phyloP scores from a whole-genome alignment of 805 yeast species.

The Monosporozyma siamensis region DNA sequence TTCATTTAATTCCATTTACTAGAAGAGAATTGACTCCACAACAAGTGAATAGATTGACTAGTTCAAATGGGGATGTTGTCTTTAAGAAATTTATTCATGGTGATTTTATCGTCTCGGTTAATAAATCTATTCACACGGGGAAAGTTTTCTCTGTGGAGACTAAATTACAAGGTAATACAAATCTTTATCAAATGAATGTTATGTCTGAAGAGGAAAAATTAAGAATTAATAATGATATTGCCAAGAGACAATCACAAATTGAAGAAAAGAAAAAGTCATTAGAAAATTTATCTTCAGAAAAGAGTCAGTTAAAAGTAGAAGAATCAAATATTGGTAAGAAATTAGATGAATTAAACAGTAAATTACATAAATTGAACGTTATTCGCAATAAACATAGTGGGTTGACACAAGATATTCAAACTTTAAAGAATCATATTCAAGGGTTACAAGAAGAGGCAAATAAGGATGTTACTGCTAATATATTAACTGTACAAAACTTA shows the following conservation, averaged over 20 bases:
- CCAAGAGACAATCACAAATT: slow-evolving; percentile 7
- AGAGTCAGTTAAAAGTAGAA: slow-evolving; percentile 8
- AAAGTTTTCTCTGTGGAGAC: slow-evolving; percentile 36
- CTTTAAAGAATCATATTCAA: slow-evolving; percentile 27
- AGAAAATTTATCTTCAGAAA: slow-evolving; percentile 10
- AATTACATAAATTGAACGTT: slow-evolving; percentile 12
- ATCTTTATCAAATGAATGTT: slow-evolving; percentile 19
- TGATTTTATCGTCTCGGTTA: slow-evolving; percentile 40
- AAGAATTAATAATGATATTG: slow-evolving; percentile 12
- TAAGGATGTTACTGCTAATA: slow-evolving; percentile 36
- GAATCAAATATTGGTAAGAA: slow-evolving; percentile 6
- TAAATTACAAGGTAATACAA: slow-evolving; percentile 7
- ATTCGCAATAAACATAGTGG: slow-evolving; percentile 16
- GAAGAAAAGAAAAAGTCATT: slow-evolving; percentile 8
- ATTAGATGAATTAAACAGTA: slow-evolving; percentile 13
- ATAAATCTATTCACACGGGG: slow-evolving; percentile 46
- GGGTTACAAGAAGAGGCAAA: slow-evolving; percentile 32
- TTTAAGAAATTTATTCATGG: slow-evolving; percentile 57
- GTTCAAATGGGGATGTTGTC: slow-evolving; percentile 29
- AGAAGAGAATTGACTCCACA: slow-evolving; percentile 33
- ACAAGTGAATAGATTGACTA: too few relatives aligned
- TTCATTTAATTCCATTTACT: slow-evolving; percentile 56
- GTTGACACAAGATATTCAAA: slow-evolving; percentile 21
- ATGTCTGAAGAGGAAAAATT: slow-evolving; percentile 20
- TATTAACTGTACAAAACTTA: slow-evolving; percentile 27